These are phyloP conservation scores for Juncus inflexus DNA, from an alignment of 176 grass and related monocot genomes.

Conservation along the genomic window DNA sequence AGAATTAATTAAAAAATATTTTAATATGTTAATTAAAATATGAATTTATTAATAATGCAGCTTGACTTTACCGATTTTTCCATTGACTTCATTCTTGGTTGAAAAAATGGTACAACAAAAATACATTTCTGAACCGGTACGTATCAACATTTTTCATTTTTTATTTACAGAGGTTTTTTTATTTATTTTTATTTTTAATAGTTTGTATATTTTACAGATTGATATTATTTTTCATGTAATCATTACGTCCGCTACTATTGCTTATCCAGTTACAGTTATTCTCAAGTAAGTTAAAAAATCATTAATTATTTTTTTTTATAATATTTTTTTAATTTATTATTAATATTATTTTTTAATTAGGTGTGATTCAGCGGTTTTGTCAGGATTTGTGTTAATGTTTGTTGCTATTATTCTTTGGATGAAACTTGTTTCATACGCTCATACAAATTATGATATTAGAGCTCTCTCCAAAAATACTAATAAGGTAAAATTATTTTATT, in stretches of 20 bases:
- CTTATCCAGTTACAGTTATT: slow-evolving; percentile 85
- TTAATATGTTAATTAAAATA: slow-evolving; percentile 31
- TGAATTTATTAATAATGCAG: slow-evolving; percentile 35
- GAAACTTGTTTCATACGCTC: slow-evolving; percentile 94
- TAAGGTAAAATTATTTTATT: slow-evolving; percentile 45
- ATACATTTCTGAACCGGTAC: slow-evolving; percentile 52
- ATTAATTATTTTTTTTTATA: background rate
- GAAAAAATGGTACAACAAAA: slow-evolving; percentile 74
- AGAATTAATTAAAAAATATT: slow-evolving; percentile 7
- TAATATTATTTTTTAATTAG: slow-evolving; percentile 37
- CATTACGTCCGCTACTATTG: slow-evolving; percentile 58
- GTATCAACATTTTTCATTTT: slow-evolving; percentile 26
- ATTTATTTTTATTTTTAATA: slow-evolving; percentile 15
- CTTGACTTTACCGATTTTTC: slow-evolving; percentile 71
- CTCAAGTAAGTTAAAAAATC: slow-evolving; percentile 58
- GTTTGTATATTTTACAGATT: slow-evolving; percentile 53
- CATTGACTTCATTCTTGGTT: slow-evolving; percentile 47
- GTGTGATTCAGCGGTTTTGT: slow-evolving; percentile 88
- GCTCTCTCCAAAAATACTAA: slow-evolving; percentile 52
- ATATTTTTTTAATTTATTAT: slow-evolving; percentile 3
- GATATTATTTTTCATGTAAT: slow-evolving; percentile 65
- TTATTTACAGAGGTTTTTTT: no score
- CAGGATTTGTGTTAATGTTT: slow-evolving; percentile 80
- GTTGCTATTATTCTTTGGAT: slow-evolving; percentile 81
- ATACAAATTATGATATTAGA: slow-evolving; percentile 98